phyloP scores from a whole-genome alignment of 768 basidiomycete genomes.

The Lenzites betulinus region DNA sequence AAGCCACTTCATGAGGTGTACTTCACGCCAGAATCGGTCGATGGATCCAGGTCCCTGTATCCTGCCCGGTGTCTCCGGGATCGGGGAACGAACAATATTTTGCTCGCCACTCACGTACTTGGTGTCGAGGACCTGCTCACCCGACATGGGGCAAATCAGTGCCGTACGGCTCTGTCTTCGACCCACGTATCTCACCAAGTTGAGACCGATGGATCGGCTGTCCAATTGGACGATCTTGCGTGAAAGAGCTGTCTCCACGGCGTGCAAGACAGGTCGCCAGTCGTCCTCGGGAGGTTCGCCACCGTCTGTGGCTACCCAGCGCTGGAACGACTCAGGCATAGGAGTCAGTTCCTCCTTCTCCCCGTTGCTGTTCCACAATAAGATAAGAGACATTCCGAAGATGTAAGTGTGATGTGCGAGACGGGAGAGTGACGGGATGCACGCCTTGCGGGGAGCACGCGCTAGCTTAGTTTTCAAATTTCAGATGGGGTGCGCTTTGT shows the following conservation, averaged over 20 bases:
- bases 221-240: neutral
- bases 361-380: slow-evolving; percentile 28
- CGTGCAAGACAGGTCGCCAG: neutral
- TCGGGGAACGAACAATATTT: neutral
- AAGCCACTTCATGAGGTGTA: neutral
- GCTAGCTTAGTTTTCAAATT: no score
- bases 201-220: neutral
- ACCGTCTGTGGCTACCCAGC: neutral
- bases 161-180: no score
- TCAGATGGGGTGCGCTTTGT: no score
- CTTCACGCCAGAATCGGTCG: neutral
- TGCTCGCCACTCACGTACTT: neutral
- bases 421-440: no score
- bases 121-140: neutral
- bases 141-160: neutral
- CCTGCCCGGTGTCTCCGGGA: neutral
- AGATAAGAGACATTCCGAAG: no score
- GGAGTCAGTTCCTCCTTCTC: neutral
- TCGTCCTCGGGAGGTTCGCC: neutral
- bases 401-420: no score
- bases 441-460: no score
- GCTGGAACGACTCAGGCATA: neutral
- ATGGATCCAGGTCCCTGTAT: neutral
- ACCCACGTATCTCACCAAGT: neutral
- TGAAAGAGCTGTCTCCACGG: neutral